Evolutionary conservation across 352 stramenopile genomes (phyloP).

Genomic region (Plasmopara halstedii): DNA sequence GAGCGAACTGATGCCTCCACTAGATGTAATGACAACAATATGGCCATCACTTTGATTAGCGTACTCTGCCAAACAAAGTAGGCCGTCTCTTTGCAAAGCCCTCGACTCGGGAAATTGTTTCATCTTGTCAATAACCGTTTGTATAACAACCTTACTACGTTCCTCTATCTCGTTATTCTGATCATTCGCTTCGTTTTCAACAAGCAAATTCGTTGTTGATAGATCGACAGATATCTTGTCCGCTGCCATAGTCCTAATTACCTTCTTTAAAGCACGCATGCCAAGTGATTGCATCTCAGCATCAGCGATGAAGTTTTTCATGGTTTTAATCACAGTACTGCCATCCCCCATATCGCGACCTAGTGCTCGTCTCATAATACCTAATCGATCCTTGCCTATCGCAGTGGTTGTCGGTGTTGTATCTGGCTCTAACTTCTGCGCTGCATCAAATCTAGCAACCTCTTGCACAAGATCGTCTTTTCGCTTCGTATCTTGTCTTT

Average conservation of each 20-base stretch:
- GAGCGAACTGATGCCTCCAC: conserved; percentile 34
- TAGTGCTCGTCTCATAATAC: conserved; percentile 45
- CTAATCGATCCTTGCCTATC: conserved; percentile 24
- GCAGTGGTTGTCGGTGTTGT: neutral
- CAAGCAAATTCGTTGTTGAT: neutral
- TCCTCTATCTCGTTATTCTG: neutral
- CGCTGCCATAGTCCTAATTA: conserved; percentile 18
- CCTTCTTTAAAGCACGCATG: conserved; percentile 35
- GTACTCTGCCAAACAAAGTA: conserved; percentile 38
- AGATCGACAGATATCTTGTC: neutral
- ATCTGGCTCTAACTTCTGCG: too few species aligned
- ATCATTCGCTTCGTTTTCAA: conserved; percentile 13
- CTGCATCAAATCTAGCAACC: neutral
- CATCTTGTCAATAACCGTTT: conserved; percentile 42
- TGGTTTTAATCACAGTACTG: too few species aligned
- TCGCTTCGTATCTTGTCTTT: conserved; percentile 3
- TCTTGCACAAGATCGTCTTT: neutral
- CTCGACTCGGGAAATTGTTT: conserved; percentile 24
- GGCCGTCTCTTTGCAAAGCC: conserved; percentile 37
- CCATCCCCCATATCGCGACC: conserved; percentile 38
- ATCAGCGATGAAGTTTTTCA: too few species aligned
- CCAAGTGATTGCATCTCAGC: conserved; percentile 38
- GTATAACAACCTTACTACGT: conserved; percentile 2
- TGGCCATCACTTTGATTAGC: conserved; percentile 17
- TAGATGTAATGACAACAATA: conserved; percentile 28